Base-by-base conservation (phyloP, 331 rosid genomes). In the Pyrus hybrid region DNA sequence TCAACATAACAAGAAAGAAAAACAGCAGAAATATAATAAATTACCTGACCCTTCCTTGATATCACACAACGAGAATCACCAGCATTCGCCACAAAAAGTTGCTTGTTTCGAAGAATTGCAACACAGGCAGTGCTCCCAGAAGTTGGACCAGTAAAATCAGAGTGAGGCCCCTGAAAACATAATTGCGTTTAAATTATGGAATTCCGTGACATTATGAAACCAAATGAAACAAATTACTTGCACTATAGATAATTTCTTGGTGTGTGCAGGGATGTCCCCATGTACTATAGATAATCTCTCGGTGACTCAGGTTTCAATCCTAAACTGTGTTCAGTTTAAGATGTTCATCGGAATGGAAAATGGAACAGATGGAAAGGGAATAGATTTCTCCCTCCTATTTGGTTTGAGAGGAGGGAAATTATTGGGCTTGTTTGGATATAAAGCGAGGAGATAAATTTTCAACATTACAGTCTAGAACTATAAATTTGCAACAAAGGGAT, bases 41-140 rank as follows among this genome's bases (percentile, higher is more conserved):
- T 76, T 88, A 93, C 98, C 98, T 91, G 96, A 45, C 97, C 97
- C 86, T 88, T 90, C 79, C 98, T 85, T 29, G 97, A 93, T 65
- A 93, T 82, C 76, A 93, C 98, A 84, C 97, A 91, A 10, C 97
- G 97, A 43, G 98, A 93, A 85, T 93, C 98, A 25, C 98, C 98
- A 71, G 98, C 97, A 88, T 94, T 94, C 60, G 96, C 98, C 78
- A 94, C 93, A 78, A 91, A 1, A 63, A 94, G 88, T 74, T 85
- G 87, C 73, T 86, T 90, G 87, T 88, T 87, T 89, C 93, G 83
- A 64, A 91, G 79, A 72, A 90, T 80, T 43, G 97, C 96, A 82
- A 94, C 98, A 80, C 98, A 94, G 66, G 98, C 96, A 6, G 98
- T 94, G 91, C 97, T 75, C 76, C 98, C 98, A 28, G 98, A 91